Percentiles rank a stretch among this genome's conserved stretches.
phyloP scores from a whole-genome alignment of 2,329 filamentous ascomycete genomes.

The Phyllosticta capitalensis region DNA sequence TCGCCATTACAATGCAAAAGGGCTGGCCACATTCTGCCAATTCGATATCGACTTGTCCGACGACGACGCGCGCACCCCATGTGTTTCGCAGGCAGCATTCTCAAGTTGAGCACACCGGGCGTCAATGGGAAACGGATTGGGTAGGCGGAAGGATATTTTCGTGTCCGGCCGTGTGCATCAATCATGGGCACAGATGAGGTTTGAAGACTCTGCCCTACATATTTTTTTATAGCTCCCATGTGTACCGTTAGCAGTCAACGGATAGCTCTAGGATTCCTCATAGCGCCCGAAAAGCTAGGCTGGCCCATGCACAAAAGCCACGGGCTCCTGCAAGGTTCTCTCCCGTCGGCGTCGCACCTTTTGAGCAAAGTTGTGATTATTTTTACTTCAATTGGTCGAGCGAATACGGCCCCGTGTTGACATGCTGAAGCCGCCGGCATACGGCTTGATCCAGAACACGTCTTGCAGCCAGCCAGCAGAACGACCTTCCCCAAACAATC shows the following conservation, averaged over 20 bases:
- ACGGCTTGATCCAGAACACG: not conserved
- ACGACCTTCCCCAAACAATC: not conserved
- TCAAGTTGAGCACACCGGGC: not conserved
- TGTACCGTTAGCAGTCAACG: not conserved
- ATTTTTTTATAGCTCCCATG: not conserved
- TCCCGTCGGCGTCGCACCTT: not conserved
- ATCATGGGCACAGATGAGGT: not conserved
- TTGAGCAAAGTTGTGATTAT: not conserved
- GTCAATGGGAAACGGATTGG: not conserved
- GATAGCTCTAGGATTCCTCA: not conserved
- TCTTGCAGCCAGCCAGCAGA: not conserved
- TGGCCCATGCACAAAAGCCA: not conserved
- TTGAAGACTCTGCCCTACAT: not conserved
- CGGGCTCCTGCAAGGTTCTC: not conserved
- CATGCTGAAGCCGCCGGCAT: too few species aligned
- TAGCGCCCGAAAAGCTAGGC: not conserved
- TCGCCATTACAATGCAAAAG: not conserved
- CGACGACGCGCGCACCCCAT: not conserved
- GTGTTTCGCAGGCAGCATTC: not conserved
- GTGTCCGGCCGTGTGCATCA: not conserved
- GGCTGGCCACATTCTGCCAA: not conserved
- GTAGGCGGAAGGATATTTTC: not conserved
- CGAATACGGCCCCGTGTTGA: not conserved
- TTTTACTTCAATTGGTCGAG: not conserved
- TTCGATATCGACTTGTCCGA: not conserved